Base-by-base conservation (phyloP, 1,139 yeast species). In the Hemisphaericaspora xylofermentans region DNA sequence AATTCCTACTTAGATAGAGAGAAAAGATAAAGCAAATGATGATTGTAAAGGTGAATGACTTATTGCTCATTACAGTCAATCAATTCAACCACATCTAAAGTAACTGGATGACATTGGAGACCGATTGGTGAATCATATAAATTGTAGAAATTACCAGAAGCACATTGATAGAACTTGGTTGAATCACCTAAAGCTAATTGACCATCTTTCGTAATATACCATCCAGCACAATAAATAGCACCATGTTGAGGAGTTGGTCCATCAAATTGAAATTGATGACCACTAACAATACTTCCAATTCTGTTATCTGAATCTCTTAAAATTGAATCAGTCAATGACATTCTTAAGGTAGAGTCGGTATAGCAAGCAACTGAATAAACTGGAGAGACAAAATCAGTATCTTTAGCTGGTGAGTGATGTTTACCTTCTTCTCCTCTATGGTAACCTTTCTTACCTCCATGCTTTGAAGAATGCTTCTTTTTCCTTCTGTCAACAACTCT, bases 221-320 rank as follows among this genome's bases (percentile, higher is more conserved):
- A 71, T 3, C 75, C 76, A 24, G 69, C 65, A 30, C 75, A 74
- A 43, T 59, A 69, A 17, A 69, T 48, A 7, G 74, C 54, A 16
- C 74, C 75, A 46, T 60, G 59, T 52, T 67, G 74, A 29, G 75
- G 76, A 17, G 67, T 61, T 13, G 75, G 73, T 3, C 74, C 74
- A 49, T 72, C 77, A 45, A 72, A 71, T 52, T 69, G 76, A 50
- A 71, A 67, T 49, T 71, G 76, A 40, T 63, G 64, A 40, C 66
- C 65, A 2, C 68, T 59, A 14, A 71, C 76, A 47, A 71, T 69
- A 18, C 73, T 60, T 2, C 76, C 77, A 39, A 70, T 63, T 47
- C 75, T 54, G 37, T 60, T 57, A 28, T 54, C 60, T 10, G 64
- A 50, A 49, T 71, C 76, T 32, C 60, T 54, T 41, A 71, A 58